A percentile compares a stretch with the other conserved stretches of the same genome.
Evolutionary conservation across 108 stramenopile species (phyloP).

Genomic region (Discostella pseudostelligera): DNA sequence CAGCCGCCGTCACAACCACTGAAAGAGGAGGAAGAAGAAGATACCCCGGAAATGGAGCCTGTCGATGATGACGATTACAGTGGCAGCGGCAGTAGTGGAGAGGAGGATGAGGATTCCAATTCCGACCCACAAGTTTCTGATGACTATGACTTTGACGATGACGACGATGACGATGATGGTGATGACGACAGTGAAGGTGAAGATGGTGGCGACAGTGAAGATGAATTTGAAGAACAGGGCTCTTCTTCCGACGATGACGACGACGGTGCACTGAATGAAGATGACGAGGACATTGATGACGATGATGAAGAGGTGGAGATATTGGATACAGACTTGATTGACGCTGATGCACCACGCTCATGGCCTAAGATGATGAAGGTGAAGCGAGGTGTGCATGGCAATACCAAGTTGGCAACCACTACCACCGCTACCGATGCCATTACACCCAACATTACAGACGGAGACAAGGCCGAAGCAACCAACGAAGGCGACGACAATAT

Average conservation of each 20-base stretch:
- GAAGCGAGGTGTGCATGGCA: slow-evolving; percentile 39
- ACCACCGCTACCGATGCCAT: not conserved
- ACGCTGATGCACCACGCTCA: slow-evolving; percentile 54
- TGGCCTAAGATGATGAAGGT: slow-evolving; percentile 39
- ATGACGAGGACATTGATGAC: slow-evolving; percentile 60
- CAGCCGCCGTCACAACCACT: slow-evolving; percentile 12
- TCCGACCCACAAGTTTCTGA: slow-evolving; percentile 27
- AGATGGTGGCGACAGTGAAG: slow-evolving; percentile 40
- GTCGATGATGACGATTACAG: slow-evolving; percentile 31
- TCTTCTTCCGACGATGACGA: slow-evolving; percentile 86
- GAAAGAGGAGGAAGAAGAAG: slow-evolving; percentile 20
- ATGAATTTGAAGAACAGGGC: slow-evolving; percentile 87
- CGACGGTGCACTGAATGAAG: slow-evolving; percentile 53
- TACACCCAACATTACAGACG: not conserved
- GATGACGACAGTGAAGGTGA: slow-evolving; percentile 43
- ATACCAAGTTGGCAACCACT: slow-evolving; percentile 5
- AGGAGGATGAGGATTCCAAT: slow-evolving; percentile 36
- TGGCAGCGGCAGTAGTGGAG: slow-evolving; percentile 5
- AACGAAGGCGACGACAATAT: not conserved
- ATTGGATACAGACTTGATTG: slow-evolving; percentile 56
- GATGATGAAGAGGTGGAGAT: slow-evolving; percentile 63
- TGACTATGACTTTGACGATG: slow-evolving; percentile 3
- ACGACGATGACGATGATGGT: slow-evolving; percentile 30
- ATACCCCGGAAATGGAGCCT: slow-evolving; percentile 29
- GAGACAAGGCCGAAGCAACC: too few species aligned